These are phyloP conservation scores for Capsella rubella DNA, from an alignment of 441 rosid genomes.

Conservation along the genomic window DNA sequence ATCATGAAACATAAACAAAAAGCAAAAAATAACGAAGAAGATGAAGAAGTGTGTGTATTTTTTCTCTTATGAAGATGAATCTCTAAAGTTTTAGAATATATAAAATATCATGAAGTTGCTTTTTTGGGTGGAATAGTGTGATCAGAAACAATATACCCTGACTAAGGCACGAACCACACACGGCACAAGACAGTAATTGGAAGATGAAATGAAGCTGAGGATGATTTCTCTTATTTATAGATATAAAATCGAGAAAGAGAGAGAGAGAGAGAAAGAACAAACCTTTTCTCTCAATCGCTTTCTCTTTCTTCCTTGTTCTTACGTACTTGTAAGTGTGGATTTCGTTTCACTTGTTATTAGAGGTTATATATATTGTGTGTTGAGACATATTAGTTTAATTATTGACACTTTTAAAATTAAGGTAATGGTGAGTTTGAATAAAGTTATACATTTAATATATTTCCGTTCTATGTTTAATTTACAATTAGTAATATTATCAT, in stretches of 20 bases:
- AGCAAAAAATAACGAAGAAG: neutral
- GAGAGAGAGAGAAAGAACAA: neutral
- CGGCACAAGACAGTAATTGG: constrained; percentile 8
- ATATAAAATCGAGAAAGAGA: neutral
- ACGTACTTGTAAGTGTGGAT: neutral
- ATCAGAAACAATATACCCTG: constrained; percentile 3
- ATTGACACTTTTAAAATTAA: neutral
- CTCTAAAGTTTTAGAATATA: constrained; percentile 2
- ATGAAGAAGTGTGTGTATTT: neutral
- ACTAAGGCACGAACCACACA: constrained; percentile 23
- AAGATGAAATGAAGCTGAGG: constrained; percentile 38
- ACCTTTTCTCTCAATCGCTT: constrained; percentile 16
- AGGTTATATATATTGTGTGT: neutral
- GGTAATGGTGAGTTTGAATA: neutral
- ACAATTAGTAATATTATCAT: neutral
- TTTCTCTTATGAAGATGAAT: neutral
- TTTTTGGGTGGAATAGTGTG: constrained; percentile 14
- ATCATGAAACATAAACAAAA: neutral
- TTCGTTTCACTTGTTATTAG: constrained; percentile 3
- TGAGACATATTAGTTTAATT: neutral
- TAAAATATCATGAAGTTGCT: neutral
- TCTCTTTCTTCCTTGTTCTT: neutral
- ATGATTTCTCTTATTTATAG: constrained; percentile 26
- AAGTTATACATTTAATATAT: neutral
- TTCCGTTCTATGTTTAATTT: neutral